Conservation (phyloP, 306 rosid species). For the Glycine latifolia region DNA sequence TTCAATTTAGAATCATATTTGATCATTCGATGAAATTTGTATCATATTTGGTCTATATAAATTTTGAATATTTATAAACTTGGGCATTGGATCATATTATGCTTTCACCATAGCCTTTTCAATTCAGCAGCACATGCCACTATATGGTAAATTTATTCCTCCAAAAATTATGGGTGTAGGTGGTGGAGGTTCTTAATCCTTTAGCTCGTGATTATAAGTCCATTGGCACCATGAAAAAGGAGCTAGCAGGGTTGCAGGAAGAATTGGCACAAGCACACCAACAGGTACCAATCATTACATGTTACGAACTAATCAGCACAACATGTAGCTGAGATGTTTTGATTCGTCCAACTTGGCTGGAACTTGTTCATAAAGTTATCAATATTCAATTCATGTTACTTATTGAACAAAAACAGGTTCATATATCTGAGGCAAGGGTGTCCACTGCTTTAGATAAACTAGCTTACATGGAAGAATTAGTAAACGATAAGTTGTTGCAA, state of each 20-base stretch:
- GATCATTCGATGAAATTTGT: conserved; percentile 8
- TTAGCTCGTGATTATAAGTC: conserved; percentile 91
- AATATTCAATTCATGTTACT: conserved; percentile 23
- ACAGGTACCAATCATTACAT: conserved; percentile 60
- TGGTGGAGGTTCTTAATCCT: conserved; percentile 78
- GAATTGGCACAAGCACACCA: conserved; percentile 83
- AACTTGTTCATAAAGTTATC: conserved; percentile 4
- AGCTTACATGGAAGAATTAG: conserved; percentile 97
- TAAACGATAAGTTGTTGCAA: conserved; percentile 80
- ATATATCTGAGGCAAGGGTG: conserved; percentile 92
- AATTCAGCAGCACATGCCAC: background rate
- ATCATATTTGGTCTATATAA: too few species aligned
- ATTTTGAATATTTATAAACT: background rate
- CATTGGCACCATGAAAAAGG: conserved; percentile 90
- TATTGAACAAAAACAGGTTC: conserved; percentile 73
- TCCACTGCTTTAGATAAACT: conserved; percentile 90
- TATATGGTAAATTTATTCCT: background rate
- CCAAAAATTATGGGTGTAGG: conserved; percentile 46
- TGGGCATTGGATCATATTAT: conserved; percentile 1
- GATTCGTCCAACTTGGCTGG: background rate
- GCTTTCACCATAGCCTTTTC: background rate
- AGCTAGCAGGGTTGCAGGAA: conserved; percentile 84
- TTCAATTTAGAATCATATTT: background rate
- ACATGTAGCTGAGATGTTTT: too few species aligned
- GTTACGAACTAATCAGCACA: conserved; percentile 9